Evolutionary conservation across 257 asterid genomes (phyloP).

Genomic region (Lavandula angustifolia): DNA sequence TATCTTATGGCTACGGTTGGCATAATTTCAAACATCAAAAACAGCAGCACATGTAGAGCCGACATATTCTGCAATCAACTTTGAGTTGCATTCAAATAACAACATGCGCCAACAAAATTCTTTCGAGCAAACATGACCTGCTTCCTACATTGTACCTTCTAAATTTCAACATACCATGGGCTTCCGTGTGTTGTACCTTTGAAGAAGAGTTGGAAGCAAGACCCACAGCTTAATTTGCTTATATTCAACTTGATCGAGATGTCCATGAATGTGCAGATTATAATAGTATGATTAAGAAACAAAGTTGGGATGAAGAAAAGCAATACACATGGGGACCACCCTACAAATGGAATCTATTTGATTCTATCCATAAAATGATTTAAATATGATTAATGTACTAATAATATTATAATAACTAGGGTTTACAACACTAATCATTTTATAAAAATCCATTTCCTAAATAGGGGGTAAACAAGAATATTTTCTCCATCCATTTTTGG

Average conservation of each 20-base stretch:
- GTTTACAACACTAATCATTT: no score
- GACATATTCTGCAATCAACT: conserved; percentile 31
- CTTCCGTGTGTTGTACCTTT: no score
- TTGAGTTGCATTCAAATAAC: conserved; percentile 32
- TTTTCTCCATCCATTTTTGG: conserved; percentile 37
- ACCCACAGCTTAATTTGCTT: no score
- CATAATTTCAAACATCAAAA: conserved; percentile 15
- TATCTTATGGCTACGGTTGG: no score
- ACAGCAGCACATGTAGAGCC: conserved; percentile 37
- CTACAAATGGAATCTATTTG: conserved; percentile 43
- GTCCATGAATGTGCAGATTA: no score
- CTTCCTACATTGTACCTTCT: no score
- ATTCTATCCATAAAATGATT: conserved; percentile 30
- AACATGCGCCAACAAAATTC: no score
- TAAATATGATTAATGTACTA: conserved; percentile 26
- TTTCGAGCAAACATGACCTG: no score
- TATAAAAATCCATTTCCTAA: conserved; percentile 29
- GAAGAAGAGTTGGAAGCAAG: no score
- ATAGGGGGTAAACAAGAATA: conserved; percentile 35
- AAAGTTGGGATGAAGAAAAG: neutral
- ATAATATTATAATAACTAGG: conserved; percentile 25
- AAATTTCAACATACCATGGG: no score
- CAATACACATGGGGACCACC: conserved; percentile 48
- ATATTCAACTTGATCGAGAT: no score
- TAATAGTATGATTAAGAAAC: neutral